Percentiles rank a stretch among this genome's conserved stretches.
These are phyloP conservation scores for Pelargonium citronellum DNA, from an alignment of 441 rosid genomes.

Conservation along the genomic window DNA sequence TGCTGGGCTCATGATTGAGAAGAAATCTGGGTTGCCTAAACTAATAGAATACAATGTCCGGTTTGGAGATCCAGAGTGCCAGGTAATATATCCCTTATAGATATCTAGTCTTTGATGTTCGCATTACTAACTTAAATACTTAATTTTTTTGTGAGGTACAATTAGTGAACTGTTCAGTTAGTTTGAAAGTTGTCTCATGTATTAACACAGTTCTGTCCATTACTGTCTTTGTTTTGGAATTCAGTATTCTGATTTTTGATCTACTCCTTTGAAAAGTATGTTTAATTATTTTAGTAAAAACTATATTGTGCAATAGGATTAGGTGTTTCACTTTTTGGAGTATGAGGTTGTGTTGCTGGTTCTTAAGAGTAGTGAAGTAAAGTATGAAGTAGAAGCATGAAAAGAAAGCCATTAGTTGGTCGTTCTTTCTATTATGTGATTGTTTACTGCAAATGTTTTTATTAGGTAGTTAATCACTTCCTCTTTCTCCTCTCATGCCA, in stretches of 20 bases:
- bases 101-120: neutral
- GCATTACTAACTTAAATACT: neutral
- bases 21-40: constrained; percentile 84
- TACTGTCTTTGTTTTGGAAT: neutral
- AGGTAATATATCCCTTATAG: constrained; percentile 41
- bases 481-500: neutral
- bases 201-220: neutral
- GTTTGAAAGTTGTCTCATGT: neutral
- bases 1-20: constrained; percentile 94
- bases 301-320: neutral
- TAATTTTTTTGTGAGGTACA: neutral
- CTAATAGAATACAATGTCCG: constrained; percentile 92
- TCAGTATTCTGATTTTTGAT: neutral
- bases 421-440: neutral
- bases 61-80: constrained; percentile 97
- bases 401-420: neutral
- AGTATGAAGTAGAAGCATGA: neutral
- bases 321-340: neutral
- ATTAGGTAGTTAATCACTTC: neutral
- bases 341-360: neutral
- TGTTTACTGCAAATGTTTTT: neutral
- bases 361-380: neutral
- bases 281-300: neutral
- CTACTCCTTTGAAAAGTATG: neutral
- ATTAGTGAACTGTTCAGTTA: no score